Evolutionary conservation across 805 yeast genomes (phyloP), one percentile per base, ranked within the genome.

Genomic region (Saccharomycopsis fermentans): DNA sequence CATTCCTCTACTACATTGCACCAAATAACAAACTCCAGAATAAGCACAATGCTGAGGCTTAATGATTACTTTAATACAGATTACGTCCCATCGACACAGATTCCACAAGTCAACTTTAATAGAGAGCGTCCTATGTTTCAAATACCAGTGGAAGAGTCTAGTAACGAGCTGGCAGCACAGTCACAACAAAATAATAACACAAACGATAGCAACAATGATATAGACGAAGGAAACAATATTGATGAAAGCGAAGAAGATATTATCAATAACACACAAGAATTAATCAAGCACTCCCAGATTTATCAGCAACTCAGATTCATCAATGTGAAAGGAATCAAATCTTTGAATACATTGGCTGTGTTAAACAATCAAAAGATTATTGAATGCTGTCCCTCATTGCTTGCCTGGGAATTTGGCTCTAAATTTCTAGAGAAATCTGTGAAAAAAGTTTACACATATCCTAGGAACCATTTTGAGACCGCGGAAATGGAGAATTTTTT

Each of bases 381-480:
- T 6, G 66, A 65, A 32, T 59, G 65, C 21, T 70, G 71, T 54
- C 65, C 68, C 3, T 60, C 68, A 4, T 70, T 80, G 34, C 63
- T 68, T 29, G 81, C 81, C 1, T 67, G 81, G 55, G 86, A 81
- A 65, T 76, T 74, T 58, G 81, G 76, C 63, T 74, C 74, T 64
- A 74, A 73, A 61, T 66, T 74, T 9, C 68, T 77, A 51, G 79
- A 74, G 56, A 77, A 77, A 39, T 66, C 79, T 48, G 73, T 77
- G 12, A 55, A 34, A 21, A 51, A 43, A 14, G 54, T 40, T 21
- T 61, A 52, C 59, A 34, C 54, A 16, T 61, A 56, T 37, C 50
- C 50, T 43, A 43, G 26, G 12, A 51, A 57, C n/a, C 12, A 43
- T 14, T 47, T n/a, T 52, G 48, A 27, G 6, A 36, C 35, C 19